Conservation (phyloP, 1,284 basidiomycete species). For the Leucoagaricus sp. region DNA sequence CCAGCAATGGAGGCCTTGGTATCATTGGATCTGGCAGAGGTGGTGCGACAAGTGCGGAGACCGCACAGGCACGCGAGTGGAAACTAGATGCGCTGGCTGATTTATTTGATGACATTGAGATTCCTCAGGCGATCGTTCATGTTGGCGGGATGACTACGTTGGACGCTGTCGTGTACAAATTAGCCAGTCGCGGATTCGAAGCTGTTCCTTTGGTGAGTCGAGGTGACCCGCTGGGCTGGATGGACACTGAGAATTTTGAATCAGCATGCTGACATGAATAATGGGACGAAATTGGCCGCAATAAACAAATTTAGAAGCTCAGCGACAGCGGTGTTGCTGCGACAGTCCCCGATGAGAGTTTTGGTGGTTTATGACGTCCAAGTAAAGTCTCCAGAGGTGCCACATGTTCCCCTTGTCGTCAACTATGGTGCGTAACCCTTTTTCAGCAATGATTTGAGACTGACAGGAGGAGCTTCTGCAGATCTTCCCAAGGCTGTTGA, state of each 20-base stretch:
- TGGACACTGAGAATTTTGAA: too few relatives aligned
- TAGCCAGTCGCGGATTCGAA: constrained; percentile 85
- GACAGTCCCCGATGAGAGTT: constrained; percentile 67
- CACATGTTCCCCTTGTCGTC: constrained; percentile 88
- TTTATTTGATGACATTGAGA: constrained; percentile 88
- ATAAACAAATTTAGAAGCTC: constrained; percentile 78
- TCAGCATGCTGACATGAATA: constrained; percentile 90
- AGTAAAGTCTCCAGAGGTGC: constrained; percentile 86
- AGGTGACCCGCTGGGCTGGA: too few relatives aligned
- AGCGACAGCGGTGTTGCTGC: constrained; percentile 55
- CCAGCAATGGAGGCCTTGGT: constrained; percentile 63
- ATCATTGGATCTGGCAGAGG: constrained; percentile 86
- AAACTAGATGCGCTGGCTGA: constrained; percentile 95
- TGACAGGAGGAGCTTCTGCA: constrained; percentile 28
- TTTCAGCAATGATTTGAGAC: not conserved
- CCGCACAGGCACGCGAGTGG: constrained; percentile 91
- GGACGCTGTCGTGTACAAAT: constrained; percentile 86
- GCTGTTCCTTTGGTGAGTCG: constrained; percentile 75
- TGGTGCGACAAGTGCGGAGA: constrained; percentile 73
- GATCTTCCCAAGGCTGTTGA: constrained; percentile 95
- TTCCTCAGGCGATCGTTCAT: constrained; percentile 84
- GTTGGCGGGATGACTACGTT: constrained; percentile 86
- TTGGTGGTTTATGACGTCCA: constrained; percentile 91
- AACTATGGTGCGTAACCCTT: constrained; percentile 77
- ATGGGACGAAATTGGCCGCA: constrained; percentile 76